Base-by-base conservation (phyloP, 83 land plant genomes). In the Picea abies region DNA sequence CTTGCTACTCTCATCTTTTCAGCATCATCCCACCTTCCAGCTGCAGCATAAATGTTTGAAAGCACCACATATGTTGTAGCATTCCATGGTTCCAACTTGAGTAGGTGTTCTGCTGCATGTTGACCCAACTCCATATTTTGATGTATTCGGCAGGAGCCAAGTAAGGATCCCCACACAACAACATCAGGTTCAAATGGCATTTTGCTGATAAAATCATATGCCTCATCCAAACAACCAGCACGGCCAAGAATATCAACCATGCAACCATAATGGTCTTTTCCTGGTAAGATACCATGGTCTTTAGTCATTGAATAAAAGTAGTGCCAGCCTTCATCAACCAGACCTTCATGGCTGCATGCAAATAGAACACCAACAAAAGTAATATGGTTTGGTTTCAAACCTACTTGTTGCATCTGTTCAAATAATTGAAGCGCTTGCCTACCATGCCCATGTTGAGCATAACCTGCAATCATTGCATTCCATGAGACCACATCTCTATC, bases 211-310 rank as follows among this genome's bases (percentile, higher is more conserved):
- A 69, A 23, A 35, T 69, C 73, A 16, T 26, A 37, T 69, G 73
- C 73, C 41, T 69, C 73, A 37, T 35, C 73, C 41, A 69, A 41
- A 15, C 16, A 19, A 35, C 73, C 73, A 69, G 73, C 73, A 2
- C 73, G 73, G 4, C 73, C 73, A 69, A 69, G 73, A 69, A 69
- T 37, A 69, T 69, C 73, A 35, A 69, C 73, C 73, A 69, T 69
- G 73, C 73, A 69, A 16, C 41, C 73, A 69, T 23, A 69, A 20
- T 69, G 73, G 35, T 69, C 73, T 23, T 3, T 19, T 69, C 73
- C 16, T 15, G 73, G 73, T 37, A 41, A 15, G 35, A 69, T 69
- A 19, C 16, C 32, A 69, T 69, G 20, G 47, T 69, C 47, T 15
- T 69, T 8, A 69, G 26, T 69, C 73, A 69, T 69, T 15, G 73